These are phyloP conservation scores for Kuraishia piskuri DNA, from an alignment of 805 yeast species.

Conservation along the genomic window DNA sequence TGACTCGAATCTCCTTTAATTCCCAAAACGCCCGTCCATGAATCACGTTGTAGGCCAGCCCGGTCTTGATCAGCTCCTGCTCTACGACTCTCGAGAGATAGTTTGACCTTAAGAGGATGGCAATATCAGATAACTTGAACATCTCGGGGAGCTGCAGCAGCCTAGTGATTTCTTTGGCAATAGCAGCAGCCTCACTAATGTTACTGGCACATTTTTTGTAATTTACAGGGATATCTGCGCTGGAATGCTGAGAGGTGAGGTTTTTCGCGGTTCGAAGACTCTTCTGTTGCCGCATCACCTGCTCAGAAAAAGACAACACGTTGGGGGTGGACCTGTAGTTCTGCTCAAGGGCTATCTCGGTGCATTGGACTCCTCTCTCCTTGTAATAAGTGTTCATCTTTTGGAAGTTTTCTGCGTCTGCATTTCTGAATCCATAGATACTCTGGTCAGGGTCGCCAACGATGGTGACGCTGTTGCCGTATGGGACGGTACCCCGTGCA, in stretches of 20 bases:
- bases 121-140: slow-evolving; percentile 50
- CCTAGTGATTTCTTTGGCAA: slow-evolving; percentile 45
- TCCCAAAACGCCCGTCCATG: slow-evolving; percentile 82
- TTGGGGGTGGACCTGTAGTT: slow-evolving; percentile 77
- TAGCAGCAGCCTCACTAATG: slow-evolving; percentile 48
- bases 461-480: slow-evolving; percentile 57
- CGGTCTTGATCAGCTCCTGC: slow-evolving; percentile 41
- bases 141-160: slow-evolving; percentile 37
- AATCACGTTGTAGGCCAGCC: slow-evolving; percentile 58
- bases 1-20: slow-evolving; percentile 51
- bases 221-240: slow-evolving; percentile 35
- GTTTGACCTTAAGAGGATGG: slow-evolving; percentile 63
- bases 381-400: slow-evolving; percentile 35
- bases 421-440: slow-evolving; percentile 83
- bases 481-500: slow-evolving; percentile 20
- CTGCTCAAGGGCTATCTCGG: slow-evolving; percentile 16
- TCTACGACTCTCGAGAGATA: slow-evolving; percentile 58
- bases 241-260: slow-evolving; percentile 37
- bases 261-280: slow-evolving; percentile 31
- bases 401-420: slow-evolving; percentile 58
- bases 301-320: slow-evolving; percentile 58
- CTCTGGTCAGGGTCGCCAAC: slow-evolving; percentile 98
- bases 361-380: neutral
- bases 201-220: slow-evolving; percentile 29
- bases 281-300: slow-evolving; percentile 52